Base-by-base conservation (phyloP, 768 basidiomycete genomes). In the Collybiopsis luxurians region DNA sequence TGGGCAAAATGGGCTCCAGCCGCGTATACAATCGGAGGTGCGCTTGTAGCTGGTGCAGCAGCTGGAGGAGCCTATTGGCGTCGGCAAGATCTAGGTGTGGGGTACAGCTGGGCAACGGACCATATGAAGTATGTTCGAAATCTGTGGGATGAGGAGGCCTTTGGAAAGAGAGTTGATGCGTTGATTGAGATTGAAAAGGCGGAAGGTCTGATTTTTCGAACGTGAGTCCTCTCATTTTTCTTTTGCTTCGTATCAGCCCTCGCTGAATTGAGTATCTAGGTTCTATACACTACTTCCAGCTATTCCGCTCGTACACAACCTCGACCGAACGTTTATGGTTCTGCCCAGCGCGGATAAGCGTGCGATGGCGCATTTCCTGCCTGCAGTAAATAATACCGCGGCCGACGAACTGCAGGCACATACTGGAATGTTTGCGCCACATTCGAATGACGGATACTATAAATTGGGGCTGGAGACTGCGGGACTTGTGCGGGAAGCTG, bases 61-160 rank as follows among this genome's bases (percentile, higher is more conserved):
- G 91, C 87, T 15, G 89, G 92, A 0, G 83, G 89, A 2, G 92
- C 90, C 5, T 95, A 92, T 65, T 88, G 88, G 72, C 84, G 86
- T 57, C 82, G 89, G 51, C 85, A 90, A 12, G 90, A 92, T 26
- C 71, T 97, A 28, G 79, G 80, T 5, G 77, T 77, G 42, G 84
- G 89, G 2, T 88, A 88, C 62, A 73, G 76, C 11, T 94, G 87
- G 86, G 86, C 86, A 2, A 85, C 80, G 28, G 94, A 95, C 62
- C 95, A 98, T 68, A 83, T 97, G 84, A 89, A 87, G 65, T 98
- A 89, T 69, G 86, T 95, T 9, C 84, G 89, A 42, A 90, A 79
- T 61, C 71, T 97, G 28, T 96, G 94, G 95, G 86, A 95, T 62
- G 83, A 86, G 61, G 76, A 78, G 21, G 75, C 73, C 10, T 73